Base-by-base conservation (phyloP, 352 stramenopile species). In the Pythium oligandrum region DNA sequence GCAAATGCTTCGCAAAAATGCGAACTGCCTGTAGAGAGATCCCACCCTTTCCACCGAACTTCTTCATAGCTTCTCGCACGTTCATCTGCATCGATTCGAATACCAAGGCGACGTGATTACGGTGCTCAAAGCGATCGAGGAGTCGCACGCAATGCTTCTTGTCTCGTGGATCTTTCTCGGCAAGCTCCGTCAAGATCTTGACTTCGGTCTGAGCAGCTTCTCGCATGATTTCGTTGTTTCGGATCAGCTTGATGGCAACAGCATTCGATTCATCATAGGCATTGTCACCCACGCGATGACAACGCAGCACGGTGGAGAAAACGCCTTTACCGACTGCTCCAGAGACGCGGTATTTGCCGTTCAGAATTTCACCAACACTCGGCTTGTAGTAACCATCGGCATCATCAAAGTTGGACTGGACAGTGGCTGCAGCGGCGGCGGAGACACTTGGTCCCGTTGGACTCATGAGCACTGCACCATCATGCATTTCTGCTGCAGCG, bases 11-110 rank as follows among this genome's bases (percentile, higher is more conserved):
- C 57, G 69, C 78, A 53, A 94, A 94, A 5, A 95, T 68, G 11
- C 80, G 83, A 30, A 95, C 84, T n/a, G 83, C 86, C 39, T 87
- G 73, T 31, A 95, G 86, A 6, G 82, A 88, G 56, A 95, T 90
- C 34, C 84, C 84, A 7, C 78, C 73, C 34, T 90, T 90, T 2
- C 82, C 83, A 36, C 86, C 86, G 56, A 93, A 96, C 37, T 96
- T 96, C 55, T 92, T 93, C 75, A 96, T 91, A 9, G 84, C 85
- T 47, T 96, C 86, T 37, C 84, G 76, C 5, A 99, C 78, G 65
- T 99, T 99, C 80, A 98, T 98, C 40, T 97, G 74, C 82, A 99
- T 96, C 17, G 90, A 90, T 53, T 98, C 93, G 58, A 99, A 99
- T 4, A 98, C 90, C 46, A 99, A 85, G 5, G 96, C 84, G 9